Conservation (phyloP, 805 yeast genomes). For the Yamadazyma sp. region DNA sequence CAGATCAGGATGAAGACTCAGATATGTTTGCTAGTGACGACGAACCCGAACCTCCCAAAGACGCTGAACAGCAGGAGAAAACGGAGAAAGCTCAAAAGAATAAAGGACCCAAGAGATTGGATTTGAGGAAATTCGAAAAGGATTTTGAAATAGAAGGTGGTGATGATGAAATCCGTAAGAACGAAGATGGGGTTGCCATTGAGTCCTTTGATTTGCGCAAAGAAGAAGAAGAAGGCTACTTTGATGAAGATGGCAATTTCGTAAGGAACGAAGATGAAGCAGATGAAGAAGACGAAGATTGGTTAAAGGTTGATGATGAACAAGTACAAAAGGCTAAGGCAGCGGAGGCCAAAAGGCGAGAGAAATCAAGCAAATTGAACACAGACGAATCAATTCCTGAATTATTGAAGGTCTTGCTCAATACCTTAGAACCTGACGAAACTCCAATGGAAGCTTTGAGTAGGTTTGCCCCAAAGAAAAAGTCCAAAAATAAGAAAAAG, state of each 20-base stretch:
- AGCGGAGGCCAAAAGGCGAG: constrained; percentile 27
- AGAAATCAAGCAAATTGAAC: constrained; percentile 10
- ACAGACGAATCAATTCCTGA: constrained; percentile 1
- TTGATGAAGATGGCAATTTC: constrained; percentile 61
- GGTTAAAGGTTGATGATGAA: constrained; percentile 19
- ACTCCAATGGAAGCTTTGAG: constrained; percentile 55
- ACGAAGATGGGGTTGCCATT: constrained; percentile 18
- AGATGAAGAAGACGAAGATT: constrained; percentile 21
- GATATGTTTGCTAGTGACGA: constrained; percentile 44
- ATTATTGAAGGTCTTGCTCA: constrained; percentile 32
- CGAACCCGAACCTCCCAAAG: constrained; percentile 13
- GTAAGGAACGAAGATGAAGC: constrained; percentile 35
- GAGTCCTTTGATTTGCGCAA: constrained; percentile 62
- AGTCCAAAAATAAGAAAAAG: constrained; percentile 14
- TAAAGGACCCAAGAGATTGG: constrained; percentile 10
- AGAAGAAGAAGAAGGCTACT: constrained; percentile 57
- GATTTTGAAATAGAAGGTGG: constrained; percentile 20
- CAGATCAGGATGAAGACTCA: constrained; percentile 32
- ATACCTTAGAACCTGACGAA: constrained; percentile 54
- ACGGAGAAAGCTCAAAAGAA: constrained; percentile 6
- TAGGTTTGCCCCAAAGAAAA: constrained; percentile 29
- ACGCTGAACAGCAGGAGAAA: constrained; percentile 3
- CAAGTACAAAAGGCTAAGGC: constrained; percentile 38
- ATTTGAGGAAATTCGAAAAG: constrained; percentile 23
- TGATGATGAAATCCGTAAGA: constrained; percentile 20